Evolutionary conservation across 225 moss, liverwort and hornwort genomes (phyloP), one percentile per base, ranked within the genome.

Genomic region (Rhytidiadelphus loreus): DNA sequence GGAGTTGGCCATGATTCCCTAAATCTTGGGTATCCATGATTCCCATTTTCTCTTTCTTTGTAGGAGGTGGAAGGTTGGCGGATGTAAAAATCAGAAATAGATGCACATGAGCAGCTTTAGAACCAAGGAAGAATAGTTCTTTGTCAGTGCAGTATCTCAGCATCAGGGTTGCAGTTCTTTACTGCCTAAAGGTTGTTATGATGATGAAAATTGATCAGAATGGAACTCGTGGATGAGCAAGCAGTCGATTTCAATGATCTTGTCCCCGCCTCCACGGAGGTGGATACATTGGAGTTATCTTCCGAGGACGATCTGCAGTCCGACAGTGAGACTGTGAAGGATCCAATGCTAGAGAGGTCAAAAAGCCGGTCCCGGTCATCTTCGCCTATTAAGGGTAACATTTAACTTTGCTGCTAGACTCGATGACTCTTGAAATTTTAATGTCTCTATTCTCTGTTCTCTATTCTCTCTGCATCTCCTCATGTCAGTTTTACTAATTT

Each of bases 171-270:
- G 76, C 76, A 39, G 39, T 63, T 30, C 30, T 32, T 62, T 39
- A 56, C 44, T 56, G 41, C 55, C 65, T 65, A 11, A 65, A 32
- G 77, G 63, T 77, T 86, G 64, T 55, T 78, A 86, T 33, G 86
- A 86, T 76, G 80, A 62, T 86, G 76, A 65, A 65, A 86, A 81
- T 85, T 82, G 77, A 33, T 63, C 89, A 97, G 96, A 88, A 83
- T 97, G 83, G 91, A 88, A 85, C 90, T 98, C 87, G 88, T 98
- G 81, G 90, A 92, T 64, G 79, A 96, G 79, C 95, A 97, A 91
- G 90, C 78, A 29, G 92, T 98, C 77, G 95, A 98, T 86, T 98
- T 96, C 48, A 98, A 98, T 86, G 95, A 94, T 83, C 94, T 98
- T 73, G 95, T 98, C 80, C 96, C 96, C 52, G 62, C 87, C 60